These are phyloP conservation scores for Mucor ambiguus DNA, from an alignment of 371 early-diverging fungal genomes.

Conservation along the genomic window DNA sequence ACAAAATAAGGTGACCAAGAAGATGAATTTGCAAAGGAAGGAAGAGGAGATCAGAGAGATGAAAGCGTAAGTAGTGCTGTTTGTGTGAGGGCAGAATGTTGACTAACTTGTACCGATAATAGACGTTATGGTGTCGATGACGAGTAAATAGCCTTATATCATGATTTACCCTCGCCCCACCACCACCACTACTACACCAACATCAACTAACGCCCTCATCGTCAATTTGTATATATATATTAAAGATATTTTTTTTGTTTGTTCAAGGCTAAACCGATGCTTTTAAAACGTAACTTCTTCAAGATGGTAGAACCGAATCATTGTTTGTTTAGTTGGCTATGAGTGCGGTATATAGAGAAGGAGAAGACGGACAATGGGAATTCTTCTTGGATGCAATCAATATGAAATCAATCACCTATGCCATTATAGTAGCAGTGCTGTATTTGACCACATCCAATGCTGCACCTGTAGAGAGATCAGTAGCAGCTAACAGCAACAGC, in stretches of 20 bases:
- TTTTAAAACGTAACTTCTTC: conserved; percentile 3
- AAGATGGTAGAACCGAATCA: neutral
- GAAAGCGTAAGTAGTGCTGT: conserved; percentile 58
- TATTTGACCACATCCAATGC: neutral
- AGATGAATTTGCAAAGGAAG: conserved; percentile 82
- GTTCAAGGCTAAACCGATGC: neutral
- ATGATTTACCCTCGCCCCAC: too few species aligned
- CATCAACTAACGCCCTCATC: neutral
- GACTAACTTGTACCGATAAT: neutral
- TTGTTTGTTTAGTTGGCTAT: neutral
- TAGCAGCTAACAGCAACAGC: neutral
- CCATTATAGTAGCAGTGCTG: neutral
- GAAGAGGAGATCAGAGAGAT: conserved; percentile 85
- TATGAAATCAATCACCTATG: neutral
- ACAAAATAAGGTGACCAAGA: conserved; percentile 79
- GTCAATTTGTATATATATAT: conserved; percentile 4
- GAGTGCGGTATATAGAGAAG: neutral
- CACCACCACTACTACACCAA: neutral
- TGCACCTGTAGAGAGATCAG: neutral
- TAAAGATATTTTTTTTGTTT: neutral
- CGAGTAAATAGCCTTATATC: conserved; percentile 16
- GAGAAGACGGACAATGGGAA: neutral
- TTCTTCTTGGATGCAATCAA: neutral
- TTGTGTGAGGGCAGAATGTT: neutral
- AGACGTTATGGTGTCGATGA: conserved; percentile 51